Evolutionary conservation across 306 rosid genomes (phyloP).

Genomic region (Abrus pulchellus): DNA sequence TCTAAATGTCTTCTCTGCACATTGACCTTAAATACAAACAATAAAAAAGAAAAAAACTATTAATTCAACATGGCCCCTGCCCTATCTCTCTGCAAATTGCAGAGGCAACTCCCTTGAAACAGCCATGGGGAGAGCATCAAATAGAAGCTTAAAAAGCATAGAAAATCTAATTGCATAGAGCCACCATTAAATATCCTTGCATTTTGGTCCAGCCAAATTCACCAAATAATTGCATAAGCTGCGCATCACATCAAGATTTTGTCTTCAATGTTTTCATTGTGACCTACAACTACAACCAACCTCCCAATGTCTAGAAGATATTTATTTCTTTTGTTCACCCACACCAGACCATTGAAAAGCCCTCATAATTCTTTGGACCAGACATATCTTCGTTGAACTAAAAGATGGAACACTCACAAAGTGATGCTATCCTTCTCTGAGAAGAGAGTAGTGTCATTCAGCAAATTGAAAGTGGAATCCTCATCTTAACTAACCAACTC

Average conservation of each 20-base stretch:
- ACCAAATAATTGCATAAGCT: conserved; percentile 29
- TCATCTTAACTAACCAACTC: conserved; percentile 3
- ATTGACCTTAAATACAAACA: too few species aligned
- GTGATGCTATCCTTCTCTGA: conserved; percentile 7
- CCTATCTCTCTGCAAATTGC: conserved; percentile 27
- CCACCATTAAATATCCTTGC: conserved; percentile 2
- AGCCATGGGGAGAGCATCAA: conserved; percentile 30
- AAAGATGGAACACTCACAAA: conserved; percentile 28
- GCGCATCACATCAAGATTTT: neutral
- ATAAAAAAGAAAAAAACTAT: conserved; percentile 13
- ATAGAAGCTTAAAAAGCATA: conserved; percentile 17
- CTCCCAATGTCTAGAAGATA: conserved; percentile 22
- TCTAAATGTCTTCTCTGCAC: too few species aligned
- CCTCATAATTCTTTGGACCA: conserved; percentile 25
- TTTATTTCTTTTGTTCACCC: conserved; percentile 2
- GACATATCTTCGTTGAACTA: conserved; percentile 21
- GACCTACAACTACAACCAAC: conserved; percentile 19
- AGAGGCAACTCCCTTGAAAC: conserved; percentile 29
- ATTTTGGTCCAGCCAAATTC: conserved; percentile 8
- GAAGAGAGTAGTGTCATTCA: conserved; percentile 20
- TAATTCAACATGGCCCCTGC: neutral
- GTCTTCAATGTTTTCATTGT: conserved; percentile 20
- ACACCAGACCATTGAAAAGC: conserved; percentile 17
- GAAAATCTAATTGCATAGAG: conserved; percentile 20
- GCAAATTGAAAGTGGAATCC: conserved; percentile 22